Evolutionary conservation across 2,329 filamentous ascomycete species (phyloP).

Genomic region (Dothideomycetidae sp.): DNA sequence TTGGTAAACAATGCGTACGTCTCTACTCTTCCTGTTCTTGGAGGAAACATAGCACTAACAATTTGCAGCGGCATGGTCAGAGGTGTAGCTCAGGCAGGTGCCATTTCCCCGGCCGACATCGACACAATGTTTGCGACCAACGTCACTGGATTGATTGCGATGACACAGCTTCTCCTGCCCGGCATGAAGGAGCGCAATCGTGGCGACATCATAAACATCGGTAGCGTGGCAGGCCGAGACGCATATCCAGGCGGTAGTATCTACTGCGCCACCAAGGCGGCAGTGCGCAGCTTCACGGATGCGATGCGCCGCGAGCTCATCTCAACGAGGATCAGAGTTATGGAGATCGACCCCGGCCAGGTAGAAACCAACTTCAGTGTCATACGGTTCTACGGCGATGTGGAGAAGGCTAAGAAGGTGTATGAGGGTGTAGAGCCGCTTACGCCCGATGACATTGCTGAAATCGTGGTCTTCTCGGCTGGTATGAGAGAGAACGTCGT

Average conservation of each 20-base stretch:
- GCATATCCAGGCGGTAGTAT: constrained; percentile 75
- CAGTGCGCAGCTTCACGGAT: constrained; percentile 73
- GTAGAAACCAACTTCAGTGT: constrained; percentile 91
- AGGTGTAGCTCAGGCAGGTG: constrained; percentile 71
- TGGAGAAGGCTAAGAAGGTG: constrained; percentile 75
- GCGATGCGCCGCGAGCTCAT: constrained; percentile 71
- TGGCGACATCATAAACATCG: constrained; percentile 93
- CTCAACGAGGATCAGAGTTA: constrained; percentile 63
- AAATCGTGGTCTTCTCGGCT: constrained; percentile 75
- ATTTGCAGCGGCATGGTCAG: constrained; percentile 63
- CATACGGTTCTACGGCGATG: constrained; percentile 78
- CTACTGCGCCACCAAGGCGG: constrained; percentile 88
- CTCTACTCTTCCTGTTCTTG: constrained; percentile 3
- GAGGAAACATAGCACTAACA: neutral
- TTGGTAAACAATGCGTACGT: constrained; percentile 91
- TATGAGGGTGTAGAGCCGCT: constrained; percentile 76
- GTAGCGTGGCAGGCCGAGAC: constrained; percentile 80
- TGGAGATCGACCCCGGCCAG: constrained; percentile 82
- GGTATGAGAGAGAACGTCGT: constrained; percentile 81
- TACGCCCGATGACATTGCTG: constrained; percentile 80
- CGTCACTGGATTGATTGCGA: constrained; percentile 85
- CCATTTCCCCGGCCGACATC: constrained; percentile 71
- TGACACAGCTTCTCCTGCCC: constrained; percentile 82
- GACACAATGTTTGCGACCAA: constrained; percentile 83
- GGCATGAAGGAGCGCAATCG: constrained; percentile 53